Evolutionary conservation across 768 basidiomycete species (phyloP), one percentile per base, ranked within the genome.

Genomic region (Ramaria sp.): DNA sequence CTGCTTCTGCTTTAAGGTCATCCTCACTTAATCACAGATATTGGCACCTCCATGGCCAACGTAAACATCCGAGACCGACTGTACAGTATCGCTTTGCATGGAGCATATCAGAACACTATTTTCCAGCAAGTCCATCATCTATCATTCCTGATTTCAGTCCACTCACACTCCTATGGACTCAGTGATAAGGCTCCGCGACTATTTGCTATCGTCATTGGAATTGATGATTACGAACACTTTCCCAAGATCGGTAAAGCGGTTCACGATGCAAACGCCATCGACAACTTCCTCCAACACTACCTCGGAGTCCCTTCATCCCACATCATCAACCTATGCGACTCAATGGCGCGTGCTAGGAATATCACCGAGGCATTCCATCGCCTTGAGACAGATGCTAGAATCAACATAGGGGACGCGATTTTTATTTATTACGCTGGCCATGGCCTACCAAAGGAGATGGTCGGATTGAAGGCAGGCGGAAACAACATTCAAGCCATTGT

Each of bases 391-490:
- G 47, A 64, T 20, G 61, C 65, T 7, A 28, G 36, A 12, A 60
- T 59, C 25, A n/a, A 56, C 16, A 5, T 22, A 10, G 48, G 51
- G 15, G 66, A 67, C 44, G 64, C 69, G 5, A 70, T 75, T 32
- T 50, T 74, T 42, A 69, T 75, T 36, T 76, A 69, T 57, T 77
- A 67, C 47, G 68, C 74, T 22, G 75, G 73, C 15, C 75, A 76
- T 50, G 74, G 73, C 20, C 50, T 24, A 13, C 7, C 15, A 32
- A 5, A n/a, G 52, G 30, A 37, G 59, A 61, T 16, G 55, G 55
- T 6, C 52, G 58, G 10, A 56, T 68, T n/a, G 30, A 32, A 5
- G 30, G 5, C 30, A 10, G 30, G 30, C 10, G 30, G 30, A 32
- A 32, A 32, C 30, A 32, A 32, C 30, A 32, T 32, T 32, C 30